Conservation (phyloP, 805 yeast genomes). For the Citeromyces nyonsensis region DNA sequence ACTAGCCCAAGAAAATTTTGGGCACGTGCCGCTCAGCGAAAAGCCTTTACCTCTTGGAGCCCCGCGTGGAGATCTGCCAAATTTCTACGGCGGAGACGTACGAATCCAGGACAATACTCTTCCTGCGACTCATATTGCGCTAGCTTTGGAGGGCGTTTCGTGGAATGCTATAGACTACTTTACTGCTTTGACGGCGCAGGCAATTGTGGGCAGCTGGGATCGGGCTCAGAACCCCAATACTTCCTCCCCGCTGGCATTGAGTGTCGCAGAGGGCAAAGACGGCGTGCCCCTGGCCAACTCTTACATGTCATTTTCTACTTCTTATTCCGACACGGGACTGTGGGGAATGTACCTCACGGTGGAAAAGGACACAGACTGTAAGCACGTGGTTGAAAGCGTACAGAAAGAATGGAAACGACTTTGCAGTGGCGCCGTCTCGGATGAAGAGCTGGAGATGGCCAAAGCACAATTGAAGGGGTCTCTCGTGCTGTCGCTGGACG, state of each 20-base stretch:
- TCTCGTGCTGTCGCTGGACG: conserved; percentile 76
- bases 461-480: conserved; percentile 93
- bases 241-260: conserved; percentile 75
- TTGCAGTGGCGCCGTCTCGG: conserved; percentile 60
- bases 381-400: conserved; percentile 57
- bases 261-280: conserved; percentile 35
- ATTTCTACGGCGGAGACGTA: conserved; percentile 75
- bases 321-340: conserved; percentile 92
- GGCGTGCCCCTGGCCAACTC: conserved; percentile 72
- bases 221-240: conserved; percentile 77
- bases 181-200: conserved; percentile 91
- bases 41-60: conserved; percentile 59
- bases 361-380: conserved; percentile 55
- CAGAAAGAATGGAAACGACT: conserved; percentile 82
- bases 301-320: conserved; percentile 91
- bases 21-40: conserved; percentile 40
- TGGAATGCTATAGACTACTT: conserved; percentile 96
- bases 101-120: conserved; percentile 69
- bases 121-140: conserved; percentile 82
- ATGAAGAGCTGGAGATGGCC: conserved; percentile 83
- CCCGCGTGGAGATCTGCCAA: conserved; percentile 58
- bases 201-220: conserved; percentile 96
- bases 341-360: conserved; percentile 94
- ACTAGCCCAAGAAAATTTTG: conserved; percentile 65
- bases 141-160: conserved; percentile 95